Conservation (phyloP, 1,139 yeast genomes). For the Pichia sp. region DNA sequence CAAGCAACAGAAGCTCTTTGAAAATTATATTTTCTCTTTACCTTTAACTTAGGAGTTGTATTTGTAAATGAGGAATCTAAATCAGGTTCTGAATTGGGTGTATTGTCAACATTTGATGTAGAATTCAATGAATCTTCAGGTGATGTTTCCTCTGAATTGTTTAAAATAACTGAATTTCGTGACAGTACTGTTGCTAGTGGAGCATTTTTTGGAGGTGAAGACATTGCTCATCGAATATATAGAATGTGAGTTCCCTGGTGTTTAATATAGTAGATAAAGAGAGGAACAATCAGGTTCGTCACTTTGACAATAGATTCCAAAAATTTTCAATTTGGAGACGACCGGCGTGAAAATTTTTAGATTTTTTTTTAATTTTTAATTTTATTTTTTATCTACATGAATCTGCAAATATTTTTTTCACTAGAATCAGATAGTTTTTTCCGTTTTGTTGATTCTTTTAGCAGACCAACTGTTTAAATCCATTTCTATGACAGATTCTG, state of each 20-base stretch:
- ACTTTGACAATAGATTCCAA: no score
- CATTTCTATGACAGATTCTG: neutral
- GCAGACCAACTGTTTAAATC: neutral
- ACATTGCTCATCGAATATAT: neutral
- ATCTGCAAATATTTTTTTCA: neutral
- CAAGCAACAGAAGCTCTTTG: slow-evolving; percentile 24
- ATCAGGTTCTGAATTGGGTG: neutral
- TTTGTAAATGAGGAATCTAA: neutral
- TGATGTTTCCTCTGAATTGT: neutral
- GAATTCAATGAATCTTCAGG: neutral
- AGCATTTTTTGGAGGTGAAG: neutral
- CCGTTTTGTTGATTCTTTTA: neutral
- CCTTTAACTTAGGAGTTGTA: neutral
- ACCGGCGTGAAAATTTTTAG: neutral
- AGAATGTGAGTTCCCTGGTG: neutral
- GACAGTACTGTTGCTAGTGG: neutral
- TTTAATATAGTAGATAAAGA: no score
- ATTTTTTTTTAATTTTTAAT: neutral
- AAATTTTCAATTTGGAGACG: neutral
- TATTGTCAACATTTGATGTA: neutral
- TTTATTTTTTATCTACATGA: neutral
- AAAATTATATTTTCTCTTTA: slow-evolving; percentile 17
- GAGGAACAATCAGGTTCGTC: neutral
- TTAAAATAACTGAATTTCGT: neutral
- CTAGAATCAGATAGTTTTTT: neutral